These are phyloP conservation scores for Triangularia verruculosa DNA, from an alignment of 2,329 filamentous ascomycete species.

Conservation along the genomic window DNA sequence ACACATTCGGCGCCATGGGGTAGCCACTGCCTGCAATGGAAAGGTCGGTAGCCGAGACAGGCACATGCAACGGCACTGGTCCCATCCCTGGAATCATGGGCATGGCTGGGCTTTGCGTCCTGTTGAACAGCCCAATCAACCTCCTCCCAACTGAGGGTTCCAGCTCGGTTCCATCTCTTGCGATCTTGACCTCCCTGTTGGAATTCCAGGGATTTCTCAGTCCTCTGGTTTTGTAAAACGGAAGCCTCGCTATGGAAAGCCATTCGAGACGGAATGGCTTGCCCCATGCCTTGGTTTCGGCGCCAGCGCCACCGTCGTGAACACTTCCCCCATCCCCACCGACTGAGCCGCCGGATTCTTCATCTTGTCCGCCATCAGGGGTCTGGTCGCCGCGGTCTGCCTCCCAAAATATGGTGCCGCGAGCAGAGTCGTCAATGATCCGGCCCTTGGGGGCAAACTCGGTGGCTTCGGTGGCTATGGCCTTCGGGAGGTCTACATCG, in stretches of 20 bases:
- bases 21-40: neutral
- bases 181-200: slow-evolving; percentile 93
- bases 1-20: neutral
- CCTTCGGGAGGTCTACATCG: slow-evolving; percentile 68
- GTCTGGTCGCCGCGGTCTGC: slow-evolving; percentile 60
- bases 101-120: slow-evolving; percentile 41
- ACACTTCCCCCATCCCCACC: slow-evolving; percentile 41
- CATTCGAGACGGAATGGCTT: slow-evolving; percentile 91
- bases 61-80: neutral
- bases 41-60: neutral
- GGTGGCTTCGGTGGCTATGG: slow-evolving; percentile 75
- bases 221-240: slow-evolving; percentile 85
- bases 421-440: slow-evolving; percentile 87
- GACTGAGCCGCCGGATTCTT: slow-evolving; percentile 35
- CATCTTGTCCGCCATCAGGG: slow-evolving; percentile 32
- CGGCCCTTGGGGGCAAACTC: slow-evolving; percentile 75
- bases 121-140: slow-evolving; percentile 76
- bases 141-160: slow-evolving; percentile 77
- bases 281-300: slow-evolving; percentile 68
- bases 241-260: slow-evolving; percentile 77
- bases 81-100: slow-evolving; percentile 12
- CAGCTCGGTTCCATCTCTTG: slow-evolving; percentile 88
- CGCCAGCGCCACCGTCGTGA: slow-evolving; percentile 35
- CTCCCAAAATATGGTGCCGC: slow-evolving; percentile 98
- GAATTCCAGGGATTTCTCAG: slow-evolving; percentile 93